Conservation (phyloP, 176 grass and related monocot species). For the Paspalum notatum region DNA sequence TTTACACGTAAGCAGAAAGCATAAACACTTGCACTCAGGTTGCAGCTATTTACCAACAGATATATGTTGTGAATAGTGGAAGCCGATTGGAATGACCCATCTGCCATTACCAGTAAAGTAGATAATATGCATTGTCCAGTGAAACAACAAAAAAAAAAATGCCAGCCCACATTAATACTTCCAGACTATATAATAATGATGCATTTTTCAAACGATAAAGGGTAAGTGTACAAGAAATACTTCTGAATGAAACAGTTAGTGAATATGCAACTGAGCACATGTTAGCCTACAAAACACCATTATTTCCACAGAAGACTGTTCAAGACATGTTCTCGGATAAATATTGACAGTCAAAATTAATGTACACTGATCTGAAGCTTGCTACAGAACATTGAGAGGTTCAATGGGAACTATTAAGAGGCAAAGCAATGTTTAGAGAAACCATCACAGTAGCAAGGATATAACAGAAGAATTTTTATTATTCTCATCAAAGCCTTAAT, state of each 20-base stretch:
- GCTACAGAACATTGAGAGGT: neutral
- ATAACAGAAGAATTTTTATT: conserved; percentile 6
- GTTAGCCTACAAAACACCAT: neutral
- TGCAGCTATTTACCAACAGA: conserved; percentile 25
- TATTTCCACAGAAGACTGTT: conserved; percentile 10
- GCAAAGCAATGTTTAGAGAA: neutral
- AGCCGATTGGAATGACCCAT: conserved; percentile 31
- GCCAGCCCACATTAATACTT: conserved; percentile 14
- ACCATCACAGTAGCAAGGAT: neutral
- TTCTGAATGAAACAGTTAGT: conserved; percentile 1
- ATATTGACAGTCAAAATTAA: neutral
- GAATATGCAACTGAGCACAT: neutral
- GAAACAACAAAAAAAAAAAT: conserved; percentile 7
- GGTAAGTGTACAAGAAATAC: conserved; percentile 16
- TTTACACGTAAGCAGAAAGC: neutral
- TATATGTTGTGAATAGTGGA: neutral
- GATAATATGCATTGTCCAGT: neutral
- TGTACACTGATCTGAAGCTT: no score
- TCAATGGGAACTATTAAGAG: neutral
- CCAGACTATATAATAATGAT: neutral
- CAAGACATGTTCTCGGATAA: neutral
- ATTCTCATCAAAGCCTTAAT: conserved; percentile 10
- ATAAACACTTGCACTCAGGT: neutral
- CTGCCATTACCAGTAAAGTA: conserved; percentile 15
- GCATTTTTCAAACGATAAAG: conserved; percentile 3